Evolutionary conservation across 768 basidiomycete species (phyloP).

Genomic region (Lyophyllum atratum): DNA sequence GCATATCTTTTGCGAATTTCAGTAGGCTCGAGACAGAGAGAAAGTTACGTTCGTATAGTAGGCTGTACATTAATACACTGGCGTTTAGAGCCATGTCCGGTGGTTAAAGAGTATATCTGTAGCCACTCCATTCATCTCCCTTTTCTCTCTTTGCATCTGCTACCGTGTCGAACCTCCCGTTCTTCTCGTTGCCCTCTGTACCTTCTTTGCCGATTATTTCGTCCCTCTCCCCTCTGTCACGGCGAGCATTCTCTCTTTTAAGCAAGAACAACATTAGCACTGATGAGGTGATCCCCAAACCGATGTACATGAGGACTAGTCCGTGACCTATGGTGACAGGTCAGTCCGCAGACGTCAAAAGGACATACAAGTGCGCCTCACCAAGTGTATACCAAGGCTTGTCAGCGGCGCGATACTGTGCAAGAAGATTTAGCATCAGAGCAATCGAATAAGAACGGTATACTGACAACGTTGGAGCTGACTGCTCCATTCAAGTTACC

Average conservation of each 20-base stretch:
- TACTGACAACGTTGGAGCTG: slow-evolving; percentile 69
- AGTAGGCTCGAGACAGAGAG: too few relatives aligned
- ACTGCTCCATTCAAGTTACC: slow-evolving; percentile 80
- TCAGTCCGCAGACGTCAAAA: not conserved
- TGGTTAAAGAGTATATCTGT: slow-evolving; percentile 60
- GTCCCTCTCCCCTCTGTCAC: slow-evolving; percentile 69
- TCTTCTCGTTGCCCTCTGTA: slow-evolving; percentile 42
- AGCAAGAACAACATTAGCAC: slow-evolving; percentile 42
- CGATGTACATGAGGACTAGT: slow-evolving; percentile 74
- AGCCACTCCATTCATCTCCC: slow-evolving; percentile 78
- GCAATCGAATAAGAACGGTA: not conserved
- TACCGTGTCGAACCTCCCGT: slow-evolving; percentile 58
- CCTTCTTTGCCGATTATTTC: slow-evolving; percentile 61
- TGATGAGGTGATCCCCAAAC: slow-evolving; percentile 56
- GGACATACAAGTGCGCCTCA: slow-evolving; percentile 8
- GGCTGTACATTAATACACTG: not conserved
- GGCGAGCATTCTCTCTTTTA: slow-evolving; percentile 60
- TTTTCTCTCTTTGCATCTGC: slow-evolving; percentile 70
- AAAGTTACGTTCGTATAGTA: not conserved
- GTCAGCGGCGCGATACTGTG: slow-evolving; percentile 63
- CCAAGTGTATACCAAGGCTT: slow-evolving; percentile 68
- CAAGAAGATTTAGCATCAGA: not conserved
- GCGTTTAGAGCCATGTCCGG: not conserved
- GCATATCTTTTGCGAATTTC: too few relatives aligned
- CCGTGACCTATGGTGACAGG: slow-evolving; percentile 22